phyloP scores from a whole-genome alignment of 2,329 filamentous ascomycete species.

The Talaromyces amestolkiae region DNA sequence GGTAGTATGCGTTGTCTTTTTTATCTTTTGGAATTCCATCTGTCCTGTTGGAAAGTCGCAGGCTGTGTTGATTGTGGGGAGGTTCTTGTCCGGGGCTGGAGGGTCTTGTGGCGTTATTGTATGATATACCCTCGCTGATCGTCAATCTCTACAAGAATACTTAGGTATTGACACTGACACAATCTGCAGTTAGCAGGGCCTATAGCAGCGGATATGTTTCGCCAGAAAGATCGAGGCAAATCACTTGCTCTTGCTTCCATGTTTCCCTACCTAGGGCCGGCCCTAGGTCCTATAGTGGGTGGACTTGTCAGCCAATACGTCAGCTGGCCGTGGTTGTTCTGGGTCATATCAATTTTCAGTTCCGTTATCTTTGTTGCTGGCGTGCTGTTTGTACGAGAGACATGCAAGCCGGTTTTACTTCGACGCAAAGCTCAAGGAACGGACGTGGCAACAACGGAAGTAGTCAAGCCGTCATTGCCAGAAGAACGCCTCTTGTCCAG shows the following conservation, averaged over 20 bases:
- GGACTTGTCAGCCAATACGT: slow-evolving; percentile 16
- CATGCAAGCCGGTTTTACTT: slow-evolving; percentile 45
- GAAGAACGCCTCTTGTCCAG: background rate
- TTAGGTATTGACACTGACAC: too few relatives aligned
- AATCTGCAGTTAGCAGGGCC: slow-evolving; percentile 11
- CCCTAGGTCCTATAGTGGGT: slow-evolving; percentile 14
- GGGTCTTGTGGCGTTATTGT: slow-evolving; percentile 43
- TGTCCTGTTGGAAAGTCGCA: slow-evolving; percentile 61
- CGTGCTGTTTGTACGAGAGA: slow-evolving; percentile 44
- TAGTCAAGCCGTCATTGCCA: background rate
- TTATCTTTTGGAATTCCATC: slow-evolving; percentile 60
- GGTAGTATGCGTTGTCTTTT: slow-evolving; percentile 57
- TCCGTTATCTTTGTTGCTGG: slow-evolving; percentile 29
- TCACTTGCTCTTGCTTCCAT: slow-evolving; percentile 17
- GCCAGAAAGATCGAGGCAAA: slow-evolving; percentile 14
- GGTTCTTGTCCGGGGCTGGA: slow-evolving; percentile 62
- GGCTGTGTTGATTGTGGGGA: slow-evolving; percentile 57
- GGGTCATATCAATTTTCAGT: slow-evolving; percentile 17
- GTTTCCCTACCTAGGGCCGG: slow-evolving; percentile 17
- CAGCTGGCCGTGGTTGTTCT: slow-evolving; percentile 18
- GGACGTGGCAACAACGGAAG: background rate
- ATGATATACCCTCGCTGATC: background rate
- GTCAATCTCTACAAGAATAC: too few relatives aligned
- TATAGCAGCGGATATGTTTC: slow-evolving; percentile 17
- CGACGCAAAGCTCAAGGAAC: slow-evolving; percentile 37